phyloP scores from a whole-genome alignment of 2,329 filamentous ascomycete species.

The Dactylellina cionopaga region DNA sequence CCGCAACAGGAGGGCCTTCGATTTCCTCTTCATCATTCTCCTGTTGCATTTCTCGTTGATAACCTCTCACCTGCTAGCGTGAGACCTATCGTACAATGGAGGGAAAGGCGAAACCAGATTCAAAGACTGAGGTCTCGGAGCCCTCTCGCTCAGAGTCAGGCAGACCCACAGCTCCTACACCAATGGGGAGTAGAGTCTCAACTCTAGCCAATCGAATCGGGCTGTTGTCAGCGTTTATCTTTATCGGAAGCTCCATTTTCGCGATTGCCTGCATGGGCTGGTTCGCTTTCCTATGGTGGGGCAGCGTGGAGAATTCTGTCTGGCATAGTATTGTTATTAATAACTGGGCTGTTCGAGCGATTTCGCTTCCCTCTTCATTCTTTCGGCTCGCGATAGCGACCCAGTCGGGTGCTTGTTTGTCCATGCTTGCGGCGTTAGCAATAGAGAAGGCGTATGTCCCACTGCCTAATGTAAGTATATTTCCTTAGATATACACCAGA shows the following conservation, averaged over 20 bases:
- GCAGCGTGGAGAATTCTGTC: neutral
- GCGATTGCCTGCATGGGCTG: constrained; percentile 16
- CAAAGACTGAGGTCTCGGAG: too few relatives aligned
- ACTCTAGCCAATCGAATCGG: constrained; percentile 1
- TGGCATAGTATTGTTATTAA: constrained; percentile 15
- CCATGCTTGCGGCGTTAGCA: constrained; percentile 26
- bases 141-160: too few relatives aligned
- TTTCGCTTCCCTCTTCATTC: constrained; percentile 12
- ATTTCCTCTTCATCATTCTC: too few relatives aligned
- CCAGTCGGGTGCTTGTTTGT: constrained; percentile 10
- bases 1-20: too few relatives aligned
- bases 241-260: constrained; percentile 13
- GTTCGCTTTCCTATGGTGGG: constrained; percentile 28
- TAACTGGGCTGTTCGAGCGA: constrained; percentile 18
- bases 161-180: too few relatives aligned
- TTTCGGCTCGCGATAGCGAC: constrained; percentile 16
- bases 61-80: too few relatives aligned
- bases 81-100: too few relatives aligned
- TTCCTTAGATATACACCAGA: too few relatives aligned
- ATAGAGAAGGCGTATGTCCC: constrained; percentile 23
- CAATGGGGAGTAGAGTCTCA: too few relatives aligned
- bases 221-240: neutral
- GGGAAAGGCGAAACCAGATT: too few relatives aligned
- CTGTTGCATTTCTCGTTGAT: too few relatives aligned
- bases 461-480: constrained; percentile 13